phyloP scores from a whole-genome alignment of 805 yeast species.

The Metschnikowia noctiluminum region DNA sequence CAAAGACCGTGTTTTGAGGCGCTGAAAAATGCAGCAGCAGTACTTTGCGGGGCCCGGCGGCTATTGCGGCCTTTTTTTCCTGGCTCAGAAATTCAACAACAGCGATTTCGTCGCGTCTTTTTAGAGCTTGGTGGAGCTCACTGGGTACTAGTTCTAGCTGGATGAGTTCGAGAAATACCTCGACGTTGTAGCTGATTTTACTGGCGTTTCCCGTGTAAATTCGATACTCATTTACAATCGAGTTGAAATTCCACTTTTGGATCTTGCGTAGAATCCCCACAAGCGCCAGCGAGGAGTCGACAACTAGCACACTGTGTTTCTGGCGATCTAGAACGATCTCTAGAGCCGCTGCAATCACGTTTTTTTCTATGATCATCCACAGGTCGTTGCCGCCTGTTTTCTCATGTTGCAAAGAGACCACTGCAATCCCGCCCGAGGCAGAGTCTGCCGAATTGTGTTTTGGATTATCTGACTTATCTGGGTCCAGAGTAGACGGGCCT shows the following conservation, averaged over 20 bases:
- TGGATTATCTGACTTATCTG: conserved; percentile 4
- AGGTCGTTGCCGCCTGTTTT: conserved; percentile 43
- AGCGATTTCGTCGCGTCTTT: conserved; percentile 4
- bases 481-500: conserved; percentile 13
- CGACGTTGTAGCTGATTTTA: conserved; percentile 74
- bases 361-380: conserved; percentile 75
- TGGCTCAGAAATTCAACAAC: neutral
- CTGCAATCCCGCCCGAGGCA: conserved; percentile 19
- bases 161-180: conserved; percentile 74
- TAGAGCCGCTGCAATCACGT: conserved; percentile 62
- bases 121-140: conserved; percentile 31
- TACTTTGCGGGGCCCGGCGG: neutral
- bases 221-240: conserved; percentile 82
- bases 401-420: conserved; percentile 22
- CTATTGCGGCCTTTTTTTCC: neutral
- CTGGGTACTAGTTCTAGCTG: conserved; percentile 49
- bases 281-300: conserved; percentile 77
- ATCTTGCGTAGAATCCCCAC: conserved; percentile 78
- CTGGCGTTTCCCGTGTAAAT: conserved; percentile 61
- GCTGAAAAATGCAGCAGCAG: conserved; percentile 5
- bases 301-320: conserved; percentile 65
- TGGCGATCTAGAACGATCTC: conserved; percentile 59
- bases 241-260: conserved; percentile 85
- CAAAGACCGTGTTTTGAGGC: neutral
- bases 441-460: conserved; percentile 14